Evolutionary conservation across 1,284 basidiomycete species (phyloP).

Genomic region (Leccinum subfulvum): DNA sequence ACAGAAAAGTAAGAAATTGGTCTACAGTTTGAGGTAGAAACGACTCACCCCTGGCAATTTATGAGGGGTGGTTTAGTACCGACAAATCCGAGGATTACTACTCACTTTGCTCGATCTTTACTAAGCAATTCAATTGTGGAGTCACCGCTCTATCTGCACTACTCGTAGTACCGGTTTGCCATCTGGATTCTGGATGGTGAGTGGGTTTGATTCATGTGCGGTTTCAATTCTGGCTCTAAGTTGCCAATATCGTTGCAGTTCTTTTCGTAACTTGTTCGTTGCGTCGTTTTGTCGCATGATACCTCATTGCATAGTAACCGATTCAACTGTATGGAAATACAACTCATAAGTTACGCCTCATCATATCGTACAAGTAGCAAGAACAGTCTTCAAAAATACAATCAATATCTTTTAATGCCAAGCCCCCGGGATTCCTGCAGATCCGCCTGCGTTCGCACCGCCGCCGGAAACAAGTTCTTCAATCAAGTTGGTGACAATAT

Average conservation of each 20-base stretch:
- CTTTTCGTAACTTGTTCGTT: background rate
- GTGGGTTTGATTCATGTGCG: too few species aligned
- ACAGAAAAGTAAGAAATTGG: too few species aligned
- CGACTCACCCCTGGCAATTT: too few species aligned
- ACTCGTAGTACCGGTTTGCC: too few species aligned
- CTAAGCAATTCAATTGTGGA: too few species aligned
- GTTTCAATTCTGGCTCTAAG: too few species aligned
- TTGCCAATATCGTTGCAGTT: background rate
- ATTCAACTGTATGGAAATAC: background rate
- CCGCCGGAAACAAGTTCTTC: slow-evolving; percentile 50
- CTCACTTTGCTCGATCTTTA: too few species aligned
- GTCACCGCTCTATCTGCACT: too few species aligned
- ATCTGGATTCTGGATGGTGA: too few species aligned
- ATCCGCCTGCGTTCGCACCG: slow-evolving; percentile 13
- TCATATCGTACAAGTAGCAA: slow-evolving; percentile 18
- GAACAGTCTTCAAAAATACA: slow-evolving; percentile 1
- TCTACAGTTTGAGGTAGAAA: too few species aligned
- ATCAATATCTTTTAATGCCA: slow-evolving; percentile 33
- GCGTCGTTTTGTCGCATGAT: background rate
- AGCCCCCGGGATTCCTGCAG: slow-evolving; percentile 39
- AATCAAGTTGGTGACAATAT: slow-evolving; percentile 61
- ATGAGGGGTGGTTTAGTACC: too few species aligned
- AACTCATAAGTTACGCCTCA: background rate
- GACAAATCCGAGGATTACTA: too few species aligned
- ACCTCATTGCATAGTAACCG: background rate